A percentile compares a stretch with the other conserved stretches of the same genome.
phyloP scores from a whole-genome alignment of 2,329 filamentous ascomycete species.

The Reticulascus tulasneorum region DNA sequence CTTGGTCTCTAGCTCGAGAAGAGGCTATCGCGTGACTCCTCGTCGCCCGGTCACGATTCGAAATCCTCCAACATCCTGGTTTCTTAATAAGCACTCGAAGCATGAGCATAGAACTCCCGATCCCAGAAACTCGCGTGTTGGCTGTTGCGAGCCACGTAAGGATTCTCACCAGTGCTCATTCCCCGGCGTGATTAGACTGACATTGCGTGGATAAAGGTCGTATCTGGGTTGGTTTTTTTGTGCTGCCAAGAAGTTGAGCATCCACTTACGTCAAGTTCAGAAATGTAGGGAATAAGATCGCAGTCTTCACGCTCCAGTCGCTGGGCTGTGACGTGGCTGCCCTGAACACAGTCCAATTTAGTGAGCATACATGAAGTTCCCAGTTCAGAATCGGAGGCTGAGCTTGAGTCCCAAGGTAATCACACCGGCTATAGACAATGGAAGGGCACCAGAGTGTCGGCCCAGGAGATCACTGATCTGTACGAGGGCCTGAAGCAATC shows the following conservation, averaged over 20 bases:
- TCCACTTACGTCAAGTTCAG: constrained; percentile 40
- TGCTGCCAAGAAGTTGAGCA: not conserved
- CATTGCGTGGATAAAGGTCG: constrained; percentile 30
- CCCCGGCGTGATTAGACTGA: constrained; percentile 9
- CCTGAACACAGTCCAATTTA: constrained; percentile 96
- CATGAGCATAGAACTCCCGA: constrained; percentile 37
- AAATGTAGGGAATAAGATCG: constrained; percentile 97
- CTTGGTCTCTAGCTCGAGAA: no score
- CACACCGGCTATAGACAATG: constrained; percentile 90
- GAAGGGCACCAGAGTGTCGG: constrained; percentile 77
- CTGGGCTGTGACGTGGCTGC: constrained; percentile 91
- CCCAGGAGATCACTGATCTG: constrained; percentile 77
- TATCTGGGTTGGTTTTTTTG: constrained; percentile 35
- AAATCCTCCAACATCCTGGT: no score
- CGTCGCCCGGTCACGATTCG: no score
- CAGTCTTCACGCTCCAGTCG: constrained; percentile 88
- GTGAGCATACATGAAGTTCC: constrained; percentile 57
- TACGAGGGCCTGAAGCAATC: constrained; percentile 82
- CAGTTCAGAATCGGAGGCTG: no score
- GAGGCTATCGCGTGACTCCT: no score
- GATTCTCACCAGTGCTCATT: constrained; percentile 9
- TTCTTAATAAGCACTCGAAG: not conserved
- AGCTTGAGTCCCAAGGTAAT: constrained; percentile 61
- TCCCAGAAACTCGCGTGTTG: constrained; percentile 66
- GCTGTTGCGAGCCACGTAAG: constrained; percentile 94